Conservation (phyloP, 192 early-diverging fungal species). For the Linnemannia hyalina region DNA sequence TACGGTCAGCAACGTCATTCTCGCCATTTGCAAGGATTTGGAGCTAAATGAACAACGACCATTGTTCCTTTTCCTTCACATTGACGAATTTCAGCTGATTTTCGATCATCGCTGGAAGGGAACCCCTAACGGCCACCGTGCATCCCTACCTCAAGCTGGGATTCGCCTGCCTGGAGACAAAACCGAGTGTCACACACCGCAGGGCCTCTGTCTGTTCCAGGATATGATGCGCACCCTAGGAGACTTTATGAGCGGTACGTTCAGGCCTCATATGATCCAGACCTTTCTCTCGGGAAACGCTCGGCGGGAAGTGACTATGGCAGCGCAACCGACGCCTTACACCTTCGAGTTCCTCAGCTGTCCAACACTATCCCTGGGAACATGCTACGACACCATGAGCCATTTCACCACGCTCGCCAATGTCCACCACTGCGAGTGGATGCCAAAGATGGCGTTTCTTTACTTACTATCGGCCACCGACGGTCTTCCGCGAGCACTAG, state of each 20-base stretch:
- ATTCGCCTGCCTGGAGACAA: conserved; percentile 13
- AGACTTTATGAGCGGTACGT: not conserved
- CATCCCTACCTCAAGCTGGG: too few relatives aligned
- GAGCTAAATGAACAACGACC: conserved; percentile 12
- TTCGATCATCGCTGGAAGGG: conserved; percentile 6
- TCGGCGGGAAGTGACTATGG: conserved; percentile 12
- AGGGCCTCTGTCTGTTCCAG: too few relatives aligned
- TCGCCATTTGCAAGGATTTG: conserved; percentile 13
- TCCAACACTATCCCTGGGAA: conserved; percentile 20
- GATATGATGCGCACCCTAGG: too few relatives aligned
- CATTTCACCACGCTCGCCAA: not conserved
- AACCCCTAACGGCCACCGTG: not conserved
- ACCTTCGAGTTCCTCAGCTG: conserved; percentile 19
- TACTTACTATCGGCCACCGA: conserved; percentile 5
- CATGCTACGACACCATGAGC: conserved; percentile 25
- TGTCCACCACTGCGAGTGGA: conserved; percentile 7
- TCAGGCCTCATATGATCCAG: conserved; percentile 21
- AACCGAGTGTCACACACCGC: not conserved
- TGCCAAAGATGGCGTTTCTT: conserved; percentile 17
- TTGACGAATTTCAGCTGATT: conserved; percentile 28
- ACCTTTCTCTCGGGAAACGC: conserved; percentile 33
- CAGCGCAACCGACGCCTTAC: conserved; percentile 17
- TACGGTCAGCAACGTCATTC: not conserved
- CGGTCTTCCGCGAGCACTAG: conserved; percentile 17
- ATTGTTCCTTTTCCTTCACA: conserved; percentile 26